phyloP scores from a whole-genome alignment of 2,329 filamentous ascomycete species.

The Colletotrichum sp. region DNA sequence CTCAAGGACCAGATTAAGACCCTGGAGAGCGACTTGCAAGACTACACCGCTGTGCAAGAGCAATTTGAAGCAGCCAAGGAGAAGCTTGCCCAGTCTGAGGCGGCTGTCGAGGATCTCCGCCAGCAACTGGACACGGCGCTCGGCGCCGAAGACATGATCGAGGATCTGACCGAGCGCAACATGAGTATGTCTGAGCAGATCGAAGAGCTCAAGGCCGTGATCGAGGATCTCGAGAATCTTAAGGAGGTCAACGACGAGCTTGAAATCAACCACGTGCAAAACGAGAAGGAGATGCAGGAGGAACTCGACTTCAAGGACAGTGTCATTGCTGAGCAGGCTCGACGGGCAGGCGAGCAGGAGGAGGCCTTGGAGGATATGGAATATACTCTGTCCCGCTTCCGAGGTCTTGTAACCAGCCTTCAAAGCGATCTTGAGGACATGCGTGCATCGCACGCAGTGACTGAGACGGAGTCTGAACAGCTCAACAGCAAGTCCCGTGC shows the following conservation, averaged over 20 bases:
- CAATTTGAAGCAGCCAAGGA: constrained; percentile 75
- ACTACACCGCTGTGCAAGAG: constrained; percentile 69
- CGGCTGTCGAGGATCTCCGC: constrained; percentile 81
- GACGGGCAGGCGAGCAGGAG: constrained; percentile 77
- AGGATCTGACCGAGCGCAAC: constrained; percentile 88
- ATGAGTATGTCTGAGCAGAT: constrained; percentile 83
- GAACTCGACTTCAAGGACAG: constrained; percentile 89
- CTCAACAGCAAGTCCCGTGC: constrained; percentile 86
- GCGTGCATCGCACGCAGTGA: constrained; percentile 88
- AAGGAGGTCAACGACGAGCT: constrained; percentile 96
- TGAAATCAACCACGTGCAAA: constrained; percentile 89
- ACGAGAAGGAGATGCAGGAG: constrained; percentile 92
- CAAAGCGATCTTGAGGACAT: constrained; percentile 91
- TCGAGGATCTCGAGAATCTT: constrained; percentile 87
- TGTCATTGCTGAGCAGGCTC: constrained; percentile 81
- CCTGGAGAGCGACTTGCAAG: constrained; percentile 75
- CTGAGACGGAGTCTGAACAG: constrained; percentile 90
- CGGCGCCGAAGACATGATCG: constrained; percentile 91
- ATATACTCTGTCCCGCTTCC: constrained; percentile 86
- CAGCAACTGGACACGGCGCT: constrained; percentile 90
- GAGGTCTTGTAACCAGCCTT: constrained; percentile 84
- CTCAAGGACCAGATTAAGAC: constrained; percentile 76
- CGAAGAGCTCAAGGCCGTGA: constrained; percentile 78
- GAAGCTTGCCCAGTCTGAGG: constrained; percentile 74
- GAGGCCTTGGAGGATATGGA: constrained; percentile 85